Evolutionary conservation across 352 stramenopile genomes (phyloP).

Genomic region (Albugo laibachii): DNA sequence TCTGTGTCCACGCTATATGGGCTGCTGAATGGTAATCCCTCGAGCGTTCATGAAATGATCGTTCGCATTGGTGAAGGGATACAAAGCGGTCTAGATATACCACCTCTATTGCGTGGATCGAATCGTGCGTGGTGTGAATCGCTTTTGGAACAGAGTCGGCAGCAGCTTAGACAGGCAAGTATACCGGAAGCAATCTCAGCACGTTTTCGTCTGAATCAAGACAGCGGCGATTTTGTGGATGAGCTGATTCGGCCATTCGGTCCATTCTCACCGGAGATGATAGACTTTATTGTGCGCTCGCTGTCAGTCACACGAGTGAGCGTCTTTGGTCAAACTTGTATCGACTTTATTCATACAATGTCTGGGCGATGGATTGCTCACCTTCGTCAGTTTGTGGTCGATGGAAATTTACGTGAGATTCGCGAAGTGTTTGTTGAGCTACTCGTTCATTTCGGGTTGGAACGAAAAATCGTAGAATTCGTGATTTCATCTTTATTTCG

Average conservation of each 20-base stretch:
- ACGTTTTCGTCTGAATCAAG: constrained; percentile 9
- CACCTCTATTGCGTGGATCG: constrained; percentile 25
- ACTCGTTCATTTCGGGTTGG: constrained; percentile 18
- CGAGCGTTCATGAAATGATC: constrained; percentile 31
- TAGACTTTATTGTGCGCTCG: constrained; percentile 33
- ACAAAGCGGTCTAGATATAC: constrained; percentile 37
- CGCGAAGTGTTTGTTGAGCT: constrained; percentile 17
- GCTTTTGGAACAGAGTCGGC: constrained; percentile 21
- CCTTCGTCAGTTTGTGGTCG: constrained; percentile 13
- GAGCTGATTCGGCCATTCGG: constrained; percentile 26
- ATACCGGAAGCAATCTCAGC: constrained; percentile 10
- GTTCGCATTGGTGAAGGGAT: constrained; percentile 31
- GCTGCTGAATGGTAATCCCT: constrained; percentile 20
- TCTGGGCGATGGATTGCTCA: constrained; percentile 22
- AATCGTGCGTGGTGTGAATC: constrained; percentile 35
- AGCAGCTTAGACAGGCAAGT: constrained; percentile 16
- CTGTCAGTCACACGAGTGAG: constrained; percentile 30
- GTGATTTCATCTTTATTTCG: constrained; percentile 12
- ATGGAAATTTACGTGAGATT: constrained; percentile 14
- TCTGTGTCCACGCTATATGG: constrained; percentile 29
- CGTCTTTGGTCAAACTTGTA: constrained; percentile 21
- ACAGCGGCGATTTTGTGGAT: constrained; percentile 16
- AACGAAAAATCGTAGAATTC: constrained; percentile 22
- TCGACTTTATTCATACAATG: constrained; percentile 32
- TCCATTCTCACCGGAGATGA: constrained; percentile 32